These are phyloP conservation scores for Gypsophila paniculata DNA, from an alignment of 179 eudicot species.

Conservation along the genomic window DNA sequence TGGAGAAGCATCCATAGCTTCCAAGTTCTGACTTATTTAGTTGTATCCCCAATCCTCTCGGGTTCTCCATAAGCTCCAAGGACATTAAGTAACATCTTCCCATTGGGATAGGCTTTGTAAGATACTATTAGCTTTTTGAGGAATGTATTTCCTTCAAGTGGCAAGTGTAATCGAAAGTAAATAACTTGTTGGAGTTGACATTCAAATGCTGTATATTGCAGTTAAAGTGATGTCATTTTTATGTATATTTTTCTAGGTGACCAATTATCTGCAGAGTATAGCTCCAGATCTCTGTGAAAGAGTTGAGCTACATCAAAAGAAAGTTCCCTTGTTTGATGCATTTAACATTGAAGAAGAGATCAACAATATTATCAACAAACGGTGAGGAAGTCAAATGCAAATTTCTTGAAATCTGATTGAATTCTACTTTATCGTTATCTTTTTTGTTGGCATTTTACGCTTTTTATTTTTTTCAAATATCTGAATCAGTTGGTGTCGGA, in stretches of 20 bases:
- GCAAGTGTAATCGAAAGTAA: slow-evolving; percentile 7
- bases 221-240: not conserved
- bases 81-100: not conserved
- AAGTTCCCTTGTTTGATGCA: slow-evolving; percentile 76
- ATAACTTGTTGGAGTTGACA: not conserved
- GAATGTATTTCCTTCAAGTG: not conserved
- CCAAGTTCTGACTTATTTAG: not conserved
- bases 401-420: slow-evolving; percentile 1
- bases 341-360: slow-evolving; percentile 90
- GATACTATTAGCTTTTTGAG: not conserved
- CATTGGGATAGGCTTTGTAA: not conserved
- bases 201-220: not conserved
- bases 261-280: slow-evolving; percentile 79
- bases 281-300: slow-evolving; percentile 86
- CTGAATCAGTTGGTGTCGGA: not conserved
- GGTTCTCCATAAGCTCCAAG: not conserved
- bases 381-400: slow-evolving; percentile 43
- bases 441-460: not conserved
- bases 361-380: slow-evolving; percentile 72
- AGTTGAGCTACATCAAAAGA: slow-evolving; percentile 66
- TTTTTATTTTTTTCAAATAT: not conserved
- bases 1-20: not conserved
- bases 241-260: slow-evolving; percentile 46
- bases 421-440: not conserved
- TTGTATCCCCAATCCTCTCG: not conserved